Conservation (phyloP, 495 filamentous ascomycete species). For the Lasiosphaeris hirsuta region DNA sequence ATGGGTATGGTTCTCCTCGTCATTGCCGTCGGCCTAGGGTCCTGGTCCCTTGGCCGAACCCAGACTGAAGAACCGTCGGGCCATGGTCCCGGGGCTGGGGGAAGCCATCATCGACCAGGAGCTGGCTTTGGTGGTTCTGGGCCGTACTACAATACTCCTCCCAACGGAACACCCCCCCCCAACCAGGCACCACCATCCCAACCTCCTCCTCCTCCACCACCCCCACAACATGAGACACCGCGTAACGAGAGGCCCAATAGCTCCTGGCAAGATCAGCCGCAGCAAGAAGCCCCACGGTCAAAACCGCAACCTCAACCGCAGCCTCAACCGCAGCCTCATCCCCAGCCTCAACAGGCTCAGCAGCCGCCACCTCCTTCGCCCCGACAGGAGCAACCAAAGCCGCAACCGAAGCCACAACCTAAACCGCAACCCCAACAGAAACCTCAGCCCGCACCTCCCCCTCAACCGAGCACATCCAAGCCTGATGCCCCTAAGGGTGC, state of each 20-base stretch:
- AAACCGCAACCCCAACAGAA: conserved; percentile 24
- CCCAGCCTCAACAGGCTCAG: neutral
- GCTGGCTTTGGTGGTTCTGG: conserved; percentile 22
- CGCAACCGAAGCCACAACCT: conserved; percentile 5
- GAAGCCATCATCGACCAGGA: conserved; percentile 7
- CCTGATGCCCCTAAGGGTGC: conserved; percentile 42
- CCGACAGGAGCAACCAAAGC: neutral
- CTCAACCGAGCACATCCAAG: conserved; percentile 20
- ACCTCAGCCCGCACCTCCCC: conserved; percentile 38
- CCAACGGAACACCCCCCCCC: conserved; percentile 35
- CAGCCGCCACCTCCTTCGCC: conserved; percentile 18
- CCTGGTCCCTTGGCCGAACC: conserved; percentile 66
- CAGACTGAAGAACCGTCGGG: neutral
- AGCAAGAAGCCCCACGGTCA: conserved; percentile 29
- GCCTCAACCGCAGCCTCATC: conserved; percentile 4
- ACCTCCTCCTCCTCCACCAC: conserved; percentile 34
- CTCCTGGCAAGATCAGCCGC: conserved; percentile 40
- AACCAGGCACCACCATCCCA: conserved; percentile 39
- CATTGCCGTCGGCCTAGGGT: conserved; percentile 65
- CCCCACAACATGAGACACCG: conserved; percentile 27
- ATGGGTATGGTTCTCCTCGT: conserved; percentile 60
- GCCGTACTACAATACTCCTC: conserved; percentile 27
- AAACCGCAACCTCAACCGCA: conserved; percentile 13
- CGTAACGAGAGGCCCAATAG: conserved; percentile 30
- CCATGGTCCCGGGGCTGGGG: neutral